Base-by-base conservation (phyloP, 352 stramenopile genomes). In the Pythium folliculosum region DNA sequence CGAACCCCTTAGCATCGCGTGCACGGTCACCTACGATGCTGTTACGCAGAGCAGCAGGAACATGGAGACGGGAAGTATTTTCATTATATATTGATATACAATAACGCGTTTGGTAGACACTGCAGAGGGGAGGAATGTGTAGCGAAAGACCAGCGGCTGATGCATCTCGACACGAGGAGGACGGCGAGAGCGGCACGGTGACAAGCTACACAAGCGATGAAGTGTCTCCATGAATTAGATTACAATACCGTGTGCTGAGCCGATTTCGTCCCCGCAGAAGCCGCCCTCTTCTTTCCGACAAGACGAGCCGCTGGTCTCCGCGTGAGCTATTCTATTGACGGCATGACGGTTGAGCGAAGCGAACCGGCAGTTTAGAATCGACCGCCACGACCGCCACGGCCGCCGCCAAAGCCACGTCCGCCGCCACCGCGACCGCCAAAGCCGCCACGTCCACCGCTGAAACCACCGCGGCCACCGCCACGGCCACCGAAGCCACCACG, bases 401-500 rank as follows among this genome's bases (percentile, higher is more conserved):
- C 67, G 40, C 75, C 56, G 30, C 75, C 58, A 40, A 63, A 57
- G 37, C 77, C 77, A 70, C 75, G 27, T 27, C 88, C 71, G 40
- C 75, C 62, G 49, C 77, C 40, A 58, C 83, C 76, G 61, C 82
- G 71, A 57, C 76, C 67, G 32, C 79, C 66, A 44, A 62, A 50
- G 8, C 67, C 63, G 43, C 81, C 65, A 54, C 70, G 45, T 17
- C 73, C 67, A 49, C 75, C 57, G 32, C 75, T 64, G 38, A 63
- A 57, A 30, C 77, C 77, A 35, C 88, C 71, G 40, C 75, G 65
- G 47, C 77, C 40, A 56, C 83, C 76, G 61, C 82, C 72, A 51
- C 76, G 44, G 8, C 67, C 63, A 49, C 81, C 65, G 50, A 73
- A 60, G 50, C 23, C 16, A 32, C 81, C 62, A 55, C 70, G 32